phyloP scores from a whole-genome alignment of 768 basidiomycete species.

The Dioszegia hungarica region DNA sequence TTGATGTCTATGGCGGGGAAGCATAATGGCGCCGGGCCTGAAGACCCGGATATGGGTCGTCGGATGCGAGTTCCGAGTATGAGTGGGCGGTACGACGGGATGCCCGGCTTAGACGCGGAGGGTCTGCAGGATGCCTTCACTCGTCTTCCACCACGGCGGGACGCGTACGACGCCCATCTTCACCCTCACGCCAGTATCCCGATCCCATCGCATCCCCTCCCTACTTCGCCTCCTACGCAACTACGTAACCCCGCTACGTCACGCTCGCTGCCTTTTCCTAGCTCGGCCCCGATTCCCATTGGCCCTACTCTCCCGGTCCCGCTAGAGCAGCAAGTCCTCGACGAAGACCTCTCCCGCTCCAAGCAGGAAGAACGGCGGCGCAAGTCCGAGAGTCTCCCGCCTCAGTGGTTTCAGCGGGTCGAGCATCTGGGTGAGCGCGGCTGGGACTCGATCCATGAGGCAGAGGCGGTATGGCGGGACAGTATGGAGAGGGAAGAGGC shows the following conservation, averaged over 20 bases:
- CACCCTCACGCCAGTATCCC: too few relatives aligned
- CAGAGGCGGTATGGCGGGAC: constrained; percentile 24
- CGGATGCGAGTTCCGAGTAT: too few relatives aligned
- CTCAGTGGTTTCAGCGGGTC: constrained; percentile 7
- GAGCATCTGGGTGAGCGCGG: constrained; percentile 12
- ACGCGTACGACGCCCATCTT: too few relatives aligned
- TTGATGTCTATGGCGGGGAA: constrained; percentile 24
- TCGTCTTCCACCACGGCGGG: neutral
- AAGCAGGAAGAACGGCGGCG: neutral
- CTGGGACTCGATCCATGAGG: constrained; percentile 20
- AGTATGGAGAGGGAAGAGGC: constrained; percentile 15
- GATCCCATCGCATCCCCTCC: too few relatives aligned
- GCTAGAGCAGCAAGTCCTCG: neutral
- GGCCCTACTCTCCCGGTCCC: neutral
- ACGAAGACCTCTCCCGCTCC: neutral
- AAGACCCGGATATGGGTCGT: too few relatives aligned
- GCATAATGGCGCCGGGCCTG: neutral
- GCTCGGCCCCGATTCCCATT: neutral
- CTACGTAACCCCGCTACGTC: too few relatives aligned
- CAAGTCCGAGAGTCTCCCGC: constrained; percentile 6
- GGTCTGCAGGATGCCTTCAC: neutral
- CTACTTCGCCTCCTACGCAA: too few relatives aligned
- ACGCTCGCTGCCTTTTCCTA: too few relatives aligned
- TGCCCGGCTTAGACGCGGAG: neutral
- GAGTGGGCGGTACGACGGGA: neutral